Conservation (phyloP, 805 yeast species). For the Saccharomyces mikatae region DNA sequence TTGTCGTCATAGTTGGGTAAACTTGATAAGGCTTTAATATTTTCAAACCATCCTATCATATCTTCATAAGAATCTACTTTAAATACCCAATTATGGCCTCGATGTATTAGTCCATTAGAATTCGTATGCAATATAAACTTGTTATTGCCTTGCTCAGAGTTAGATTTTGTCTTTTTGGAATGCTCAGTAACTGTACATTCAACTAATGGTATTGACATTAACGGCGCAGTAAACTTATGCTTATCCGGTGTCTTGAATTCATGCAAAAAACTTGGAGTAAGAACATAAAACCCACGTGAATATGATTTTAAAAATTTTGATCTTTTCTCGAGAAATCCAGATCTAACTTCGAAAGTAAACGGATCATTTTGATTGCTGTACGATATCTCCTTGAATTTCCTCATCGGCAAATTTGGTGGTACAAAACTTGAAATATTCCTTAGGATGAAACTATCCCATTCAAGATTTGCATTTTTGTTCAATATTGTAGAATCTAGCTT, state of each 20-base stretch:
- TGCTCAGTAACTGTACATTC: constrained; percentile 80
- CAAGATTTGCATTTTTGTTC: constrained; percentile 68
- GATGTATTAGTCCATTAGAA: constrained; percentile 62
- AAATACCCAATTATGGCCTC: constrained; percentile 90
- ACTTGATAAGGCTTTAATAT: constrained; percentile 58
- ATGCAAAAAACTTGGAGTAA: constrained; percentile 81
- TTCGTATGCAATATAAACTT: constrained; percentile 80
- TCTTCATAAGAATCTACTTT: constrained; percentile 70
- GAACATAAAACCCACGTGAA: constrained; percentile 81
- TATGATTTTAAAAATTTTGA: constrained; percentile 90
- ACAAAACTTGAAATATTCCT: constrained; percentile 63
- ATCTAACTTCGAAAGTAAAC: constrained; percentile 56
- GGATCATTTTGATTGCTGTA: constrained; percentile 68
- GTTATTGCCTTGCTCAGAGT: constrained; percentile 38
- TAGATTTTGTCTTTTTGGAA: constrained; percentile 54
- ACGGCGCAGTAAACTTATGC: constrained; percentile 70
- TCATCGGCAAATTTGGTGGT: constrained; percentile 50
- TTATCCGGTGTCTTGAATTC: constrained; percentile 83
- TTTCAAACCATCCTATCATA: constrained; percentile 82
- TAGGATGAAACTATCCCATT: constrained; percentile 79
- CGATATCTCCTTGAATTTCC: constrained; percentile 51
- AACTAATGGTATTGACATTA: constrained; percentile 71
- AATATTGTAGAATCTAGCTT: constrained; percentile 62
- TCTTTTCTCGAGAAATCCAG: constrained; percentile 80
- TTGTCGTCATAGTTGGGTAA: constrained; percentile 55